Evolutionary conservation across 2,329 filamentous ascomycete genomes (phyloP).

Genomic region (Geosmithia morbida): DNA sequence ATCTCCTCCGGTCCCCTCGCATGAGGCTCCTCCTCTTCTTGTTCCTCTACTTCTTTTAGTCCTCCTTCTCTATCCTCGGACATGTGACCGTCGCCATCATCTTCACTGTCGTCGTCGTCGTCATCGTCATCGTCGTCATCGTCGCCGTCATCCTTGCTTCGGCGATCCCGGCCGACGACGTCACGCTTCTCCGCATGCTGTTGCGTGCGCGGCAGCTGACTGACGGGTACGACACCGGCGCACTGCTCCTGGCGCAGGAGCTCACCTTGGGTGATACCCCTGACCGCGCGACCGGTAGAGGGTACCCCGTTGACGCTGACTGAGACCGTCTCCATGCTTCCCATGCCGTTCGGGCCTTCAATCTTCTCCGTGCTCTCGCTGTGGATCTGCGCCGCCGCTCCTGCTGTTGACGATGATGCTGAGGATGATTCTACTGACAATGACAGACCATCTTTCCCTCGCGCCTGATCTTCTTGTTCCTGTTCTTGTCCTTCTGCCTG

Average conservation of each 20-base stretch:
- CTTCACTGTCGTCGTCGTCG: slow-evolving; percentile 6
- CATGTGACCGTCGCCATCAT: slow-evolving; percentile 13
- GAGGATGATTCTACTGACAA: too few species aligned
- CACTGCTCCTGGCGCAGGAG: slow-evolving; percentile 76
- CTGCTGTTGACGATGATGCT: slow-evolving; percentile 2
- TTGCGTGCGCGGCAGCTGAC: slow-evolving; percentile 33
- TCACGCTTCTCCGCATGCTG: not conserved
- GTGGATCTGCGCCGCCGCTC: slow-evolving; percentile 29
- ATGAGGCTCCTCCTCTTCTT: slow-evolving; percentile 54
- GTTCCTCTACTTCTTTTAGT: slow-evolving; percentile 31
- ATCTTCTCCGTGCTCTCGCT: slow-evolving; percentile 70
- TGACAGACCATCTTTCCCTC: too few species aligned
- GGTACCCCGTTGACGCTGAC: slow-evolving; percentile 59
- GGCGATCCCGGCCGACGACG: not conserved
- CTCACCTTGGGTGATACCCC: slow-evolving; percentile 69
- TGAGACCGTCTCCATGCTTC: slow-evolving; percentile 67
- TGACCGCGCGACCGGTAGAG: slow-evolving; percentile 26
- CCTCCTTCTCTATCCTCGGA: slow-evolving; percentile 21
- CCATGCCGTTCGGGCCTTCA: slow-evolving; percentile 65
- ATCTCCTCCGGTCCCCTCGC: slow-evolving; percentile 75
- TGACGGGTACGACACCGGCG: slow-evolving; percentile 61
- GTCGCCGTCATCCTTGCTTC: not conserved
- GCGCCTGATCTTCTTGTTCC: too few species aligned
- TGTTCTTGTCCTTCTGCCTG: too few species aligned
- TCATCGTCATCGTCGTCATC: slow-evolving; percentile 3